Conservation (phyloP, 2,329 filamentous ascomycete genomes). For the Tolypocladium nubicola region DNA sequence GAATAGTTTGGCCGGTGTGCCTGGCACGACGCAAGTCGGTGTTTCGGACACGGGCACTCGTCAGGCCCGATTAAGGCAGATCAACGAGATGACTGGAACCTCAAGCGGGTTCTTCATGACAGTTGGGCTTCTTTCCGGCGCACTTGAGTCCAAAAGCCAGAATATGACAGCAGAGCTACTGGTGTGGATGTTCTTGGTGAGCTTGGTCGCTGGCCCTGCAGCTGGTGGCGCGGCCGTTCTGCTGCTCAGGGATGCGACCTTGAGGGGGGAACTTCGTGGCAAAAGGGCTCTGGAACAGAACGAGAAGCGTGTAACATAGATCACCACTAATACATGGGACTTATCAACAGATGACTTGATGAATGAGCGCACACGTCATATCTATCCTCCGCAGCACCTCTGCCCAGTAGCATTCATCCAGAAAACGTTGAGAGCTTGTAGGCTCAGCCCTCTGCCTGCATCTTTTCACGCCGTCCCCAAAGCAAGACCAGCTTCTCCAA, state of each 20-base stretch:
- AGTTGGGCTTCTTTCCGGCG: neutral
- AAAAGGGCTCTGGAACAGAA: neutral
- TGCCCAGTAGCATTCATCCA: neutral
- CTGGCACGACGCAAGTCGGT: neutral
- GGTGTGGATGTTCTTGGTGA: conserved; percentile 6
- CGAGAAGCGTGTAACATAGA: no score
- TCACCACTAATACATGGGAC: no score
- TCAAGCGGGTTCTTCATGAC: conserved; percentile 8
- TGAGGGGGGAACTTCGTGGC: no score
- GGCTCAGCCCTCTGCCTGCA: neutral
- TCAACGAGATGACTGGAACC: conserved; percentile 8
- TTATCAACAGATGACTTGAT: neutral
- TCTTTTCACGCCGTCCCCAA: conserved; percentile 7
- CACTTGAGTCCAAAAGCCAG: neutral
- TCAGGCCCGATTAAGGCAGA: conserved; percentile 6
- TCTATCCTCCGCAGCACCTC: neutral
- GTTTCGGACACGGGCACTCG: neutral
- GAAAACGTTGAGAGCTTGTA: neutral
- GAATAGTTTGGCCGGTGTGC: conserved; percentile 4
- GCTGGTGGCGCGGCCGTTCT: conserved; percentile 5
- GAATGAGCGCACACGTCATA: neutral
- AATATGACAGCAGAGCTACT: neutral
- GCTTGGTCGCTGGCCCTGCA: conserved; percentile 7
- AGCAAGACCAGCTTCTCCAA: conserved; percentile 5
- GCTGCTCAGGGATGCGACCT: neutral